Base-by-base conservation (phyloP, 495 filamentous ascomycete species). In the Baudoinia panamericana region DNA sequence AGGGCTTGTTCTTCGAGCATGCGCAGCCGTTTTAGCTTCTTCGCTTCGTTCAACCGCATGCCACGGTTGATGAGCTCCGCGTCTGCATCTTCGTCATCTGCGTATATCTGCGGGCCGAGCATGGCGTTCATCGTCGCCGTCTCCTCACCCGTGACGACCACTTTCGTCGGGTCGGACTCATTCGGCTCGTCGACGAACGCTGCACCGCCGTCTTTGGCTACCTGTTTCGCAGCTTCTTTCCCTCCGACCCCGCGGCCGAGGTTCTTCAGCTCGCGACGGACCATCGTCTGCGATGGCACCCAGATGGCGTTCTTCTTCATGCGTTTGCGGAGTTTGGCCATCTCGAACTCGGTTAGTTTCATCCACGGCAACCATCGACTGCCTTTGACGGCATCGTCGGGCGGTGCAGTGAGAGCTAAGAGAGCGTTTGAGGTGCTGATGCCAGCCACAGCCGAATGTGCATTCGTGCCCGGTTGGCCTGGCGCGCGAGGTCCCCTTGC, bases 231-330 rank as follows among this genome's bases (percentile, higher is more conserved):
- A 17, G 66, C 67, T 25, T 71, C 72, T 51, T 82, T 93, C 12
- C 73, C 73, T 28, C 84, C 82, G 50, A 75, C 60, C 11, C 92
- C 90, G 27, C 90, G 79, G 11, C 79, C 80, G 15, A 82, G 66
- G 7, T 70, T 65, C 30, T 77, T 78, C 7, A 97, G 70, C 57
- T 96, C 86, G 10, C 87, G 73, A 17, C 84, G 73, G 30, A 96
- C 88, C 90, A 97, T 97, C 0, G 92, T 93, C 46, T 92, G 84
- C 51, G 84, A 93, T 0, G 90, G 90, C 26, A 78, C 78, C 90
- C 90, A 97, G 5, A 86, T 76, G 0, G 88, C 82, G 51, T 97
- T 97, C 71, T 97, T 97, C 66, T 97, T 97, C 90, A 97, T 97
- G 37, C 84, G 73, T 63, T 96, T 96, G 32, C 90, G 71, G 11